A percentile compares a stretch with the other conserved stretches of the same genome.
Conservation (phyloP, 371 early-diverging fungal genomes). For the Smittium culicis region DNA sequence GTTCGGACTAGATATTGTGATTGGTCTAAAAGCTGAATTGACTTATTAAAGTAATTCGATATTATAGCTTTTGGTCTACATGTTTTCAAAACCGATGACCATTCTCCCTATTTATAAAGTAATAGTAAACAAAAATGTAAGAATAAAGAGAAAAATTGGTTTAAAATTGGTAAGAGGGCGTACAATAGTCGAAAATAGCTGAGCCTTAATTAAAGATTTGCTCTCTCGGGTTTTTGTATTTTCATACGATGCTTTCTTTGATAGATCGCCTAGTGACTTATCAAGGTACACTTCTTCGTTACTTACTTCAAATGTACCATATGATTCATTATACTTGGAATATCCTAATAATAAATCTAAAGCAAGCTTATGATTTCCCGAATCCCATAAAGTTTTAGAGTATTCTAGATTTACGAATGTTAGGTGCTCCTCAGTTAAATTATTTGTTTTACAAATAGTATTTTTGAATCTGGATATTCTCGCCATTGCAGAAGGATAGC, state of each 20-base stretch:
- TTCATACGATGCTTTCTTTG: too few relatives aligned
- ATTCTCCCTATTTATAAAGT: too few relatives aligned
- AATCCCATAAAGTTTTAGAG: background rate
- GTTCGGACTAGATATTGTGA: background rate
- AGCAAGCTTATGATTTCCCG: background rate
- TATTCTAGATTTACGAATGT: background rate
- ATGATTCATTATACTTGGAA: too few relatives aligned
- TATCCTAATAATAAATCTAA: background rate
- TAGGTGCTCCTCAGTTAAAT: background rate
- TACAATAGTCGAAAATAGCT: background rate
- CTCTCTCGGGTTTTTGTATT: background rate
- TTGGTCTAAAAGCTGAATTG: constrained; percentile 8
- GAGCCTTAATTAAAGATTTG: background rate
- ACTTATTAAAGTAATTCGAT: background rate
- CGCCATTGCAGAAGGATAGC: background rate
- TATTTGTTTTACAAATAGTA: background rate
- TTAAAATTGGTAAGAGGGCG: too few relatives aligned
- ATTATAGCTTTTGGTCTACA: constrained; percentile 4
- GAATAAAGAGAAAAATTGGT: too few relatives aligned
- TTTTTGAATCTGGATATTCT: background rate
- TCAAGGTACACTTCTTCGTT: too few relatives aligned
- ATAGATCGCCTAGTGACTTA: too few relatives aligned
- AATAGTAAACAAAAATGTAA: too few relatives aligned
- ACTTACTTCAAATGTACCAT: too few relatives aligned
- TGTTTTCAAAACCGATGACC: background rate